A percentile compares a stretch with the other conserved stretches of the same genome.
Evolutionary conservation across 2,329 filamentous ascomycete genomes (phyloP).

Genomic region (Ceratocystis eucalypticola): DNA sequence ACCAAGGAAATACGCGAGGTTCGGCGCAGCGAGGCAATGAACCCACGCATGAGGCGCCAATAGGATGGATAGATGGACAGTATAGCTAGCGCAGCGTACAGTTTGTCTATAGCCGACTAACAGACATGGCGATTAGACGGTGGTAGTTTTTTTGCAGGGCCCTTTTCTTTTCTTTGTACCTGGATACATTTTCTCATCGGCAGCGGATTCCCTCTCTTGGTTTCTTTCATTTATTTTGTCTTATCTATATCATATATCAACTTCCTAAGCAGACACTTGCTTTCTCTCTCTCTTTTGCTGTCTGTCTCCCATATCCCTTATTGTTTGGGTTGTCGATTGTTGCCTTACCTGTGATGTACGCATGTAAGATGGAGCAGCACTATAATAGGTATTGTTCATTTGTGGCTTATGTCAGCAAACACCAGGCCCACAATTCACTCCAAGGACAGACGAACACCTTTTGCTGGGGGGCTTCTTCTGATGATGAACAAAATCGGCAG

Average conservation of each 20-base stretch:
- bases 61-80: slow-evolving; percentile 22
- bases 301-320: slow-evolving; percentile 9
- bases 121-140: background rate
- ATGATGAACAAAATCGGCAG: no score
- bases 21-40: slow-evolving; percentile 62
- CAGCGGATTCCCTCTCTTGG: background rate
- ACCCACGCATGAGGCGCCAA: slow-evolving; percentile 58
- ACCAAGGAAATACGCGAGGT: slow-evolving; percentile 87
- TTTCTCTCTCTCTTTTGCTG: background rate
- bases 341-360: background rate
- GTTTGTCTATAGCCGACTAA: background rate
- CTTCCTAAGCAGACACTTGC: background rate
- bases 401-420: slow-evolving; percentile 16
- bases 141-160: background rate
- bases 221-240: background rate
- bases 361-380: background rate
- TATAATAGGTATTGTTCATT: no score
- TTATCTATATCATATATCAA: background rate
- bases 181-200: background rate
- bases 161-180: slow-evolving; percentile 6
- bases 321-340: background rate
- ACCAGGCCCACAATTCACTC: slow-evolving; percentile 10
- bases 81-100: background rate
- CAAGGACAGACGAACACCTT: no score
- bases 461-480: no score